phyloP scores from a whole-genome alignment of 2,329 filamentous ascomycete species.

The Helicocarpus griseus region DNA sequence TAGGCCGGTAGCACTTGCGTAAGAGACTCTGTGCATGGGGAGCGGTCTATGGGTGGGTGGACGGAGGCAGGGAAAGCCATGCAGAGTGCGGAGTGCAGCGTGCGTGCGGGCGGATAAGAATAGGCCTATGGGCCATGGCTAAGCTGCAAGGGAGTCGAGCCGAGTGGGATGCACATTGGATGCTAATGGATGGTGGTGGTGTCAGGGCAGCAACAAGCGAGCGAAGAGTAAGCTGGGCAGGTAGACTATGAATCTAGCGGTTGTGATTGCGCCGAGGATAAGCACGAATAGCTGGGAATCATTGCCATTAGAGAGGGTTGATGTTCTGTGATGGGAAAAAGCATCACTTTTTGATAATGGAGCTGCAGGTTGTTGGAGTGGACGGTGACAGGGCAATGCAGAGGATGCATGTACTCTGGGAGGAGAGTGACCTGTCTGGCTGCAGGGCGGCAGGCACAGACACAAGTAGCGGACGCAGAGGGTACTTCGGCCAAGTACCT shows the following conservation, averaged over 20 bases:
- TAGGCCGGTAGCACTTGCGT: too few species aligned
- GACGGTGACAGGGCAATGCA: neutral
- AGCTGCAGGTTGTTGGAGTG: neutral
- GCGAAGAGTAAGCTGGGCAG: neutral
- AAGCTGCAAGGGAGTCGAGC: neutral
- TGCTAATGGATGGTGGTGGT: too few species aligned
- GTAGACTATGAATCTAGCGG: neutral
- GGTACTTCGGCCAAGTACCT: neutral
- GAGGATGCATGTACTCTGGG: neutral
- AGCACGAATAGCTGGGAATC: conserved; percentile 2
- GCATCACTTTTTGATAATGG: too few species aligned
- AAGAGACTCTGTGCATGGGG: neutral
- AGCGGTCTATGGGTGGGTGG: neutral
- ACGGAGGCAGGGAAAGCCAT: neutral
- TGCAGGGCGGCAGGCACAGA: neutral
- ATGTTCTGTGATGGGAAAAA: neutral
- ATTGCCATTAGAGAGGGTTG: neutral
- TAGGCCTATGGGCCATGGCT: neutral
- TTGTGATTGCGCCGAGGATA: neutral
- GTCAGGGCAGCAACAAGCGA: neutral
- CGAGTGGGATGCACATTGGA: too few species aligned
- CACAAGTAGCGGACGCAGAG: neutral
- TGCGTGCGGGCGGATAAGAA: neutral
- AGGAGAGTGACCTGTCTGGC: neutral
- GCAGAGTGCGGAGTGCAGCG: neutral